Percentiles rank a stretch among this genome's conserved stretches.
Evolutionary conservation across 768 basidiomycete species (phyloP).

Genomic region (Nidularia sp.): DNA sequence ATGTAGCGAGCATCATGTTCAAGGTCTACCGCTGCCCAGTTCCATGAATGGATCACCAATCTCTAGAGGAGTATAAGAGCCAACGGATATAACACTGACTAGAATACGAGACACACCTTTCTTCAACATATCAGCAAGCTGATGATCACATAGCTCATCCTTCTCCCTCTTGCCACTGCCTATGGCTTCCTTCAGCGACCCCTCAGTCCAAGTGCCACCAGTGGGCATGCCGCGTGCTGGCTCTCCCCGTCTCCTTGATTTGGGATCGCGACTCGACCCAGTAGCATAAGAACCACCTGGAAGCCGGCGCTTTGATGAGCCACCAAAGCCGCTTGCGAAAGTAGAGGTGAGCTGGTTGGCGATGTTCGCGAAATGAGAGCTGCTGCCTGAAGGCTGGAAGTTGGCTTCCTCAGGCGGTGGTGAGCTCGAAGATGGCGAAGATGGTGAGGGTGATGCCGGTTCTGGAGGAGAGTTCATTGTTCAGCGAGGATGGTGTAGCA

Average conservation of each 20-base stretch:
- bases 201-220: slow-evolving; percentile 11
- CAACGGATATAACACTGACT: not conserved
- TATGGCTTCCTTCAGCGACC: slow-evolving; percentile 24
- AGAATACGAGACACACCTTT: slow-evolving; percentile 32
- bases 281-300: slow-evolving; percentile 39
- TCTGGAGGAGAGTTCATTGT: slow-evolving; percentile 40
- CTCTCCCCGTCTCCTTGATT: slow-evolving; percentile 47
- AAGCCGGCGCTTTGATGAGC: slow-evolving; percentile 46
- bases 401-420: slow-evolving; percentile 37
- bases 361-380: slow-evolving; percentile 22
- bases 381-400: slow-evolving; percentile 10
- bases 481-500: too few relatives aligned
- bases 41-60: slow-evolving; percentile 56
- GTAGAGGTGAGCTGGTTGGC: slow-evolving; percentile 29
- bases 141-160: slow-evolving; percentile 48
- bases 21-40: slow-evolving; percentile 7
- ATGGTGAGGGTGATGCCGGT: slow-evolving; percentile 33
- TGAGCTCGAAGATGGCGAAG: slow-evolving; percentile 38
- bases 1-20: not conserved
- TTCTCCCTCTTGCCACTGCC: slow-evolving; percentile 45
- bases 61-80: slow-evolving; percentile 26
- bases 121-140: slow-evolving; percentile 47
- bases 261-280: slow-evolving; percentile 43
- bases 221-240: slow-evolving; percentile 17
- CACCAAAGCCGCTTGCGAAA: slow-evolving; percentile 18